Evolutionary conservation across 768 basidiomycete genomes (phyloP).

Genomic region (Leccinum boreale): DNA sequence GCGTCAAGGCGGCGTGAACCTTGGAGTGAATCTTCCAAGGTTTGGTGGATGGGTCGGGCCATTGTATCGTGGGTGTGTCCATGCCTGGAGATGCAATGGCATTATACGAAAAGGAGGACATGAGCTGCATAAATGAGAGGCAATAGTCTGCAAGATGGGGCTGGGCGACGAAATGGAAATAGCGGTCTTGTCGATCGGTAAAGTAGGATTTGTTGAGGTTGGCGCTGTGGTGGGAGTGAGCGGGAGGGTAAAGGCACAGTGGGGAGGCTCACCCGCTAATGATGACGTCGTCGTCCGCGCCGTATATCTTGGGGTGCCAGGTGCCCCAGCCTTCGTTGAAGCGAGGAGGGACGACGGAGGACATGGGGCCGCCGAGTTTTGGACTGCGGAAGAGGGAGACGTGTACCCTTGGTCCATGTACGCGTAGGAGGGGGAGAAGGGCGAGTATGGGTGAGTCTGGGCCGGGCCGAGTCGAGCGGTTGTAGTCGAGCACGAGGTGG

Average conservation of each 20-base stretch:
- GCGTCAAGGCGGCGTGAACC: conserved; percentile 51
- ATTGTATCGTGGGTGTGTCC: conserved; percentile 53
- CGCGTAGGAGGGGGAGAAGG: conserved; percentile 69
- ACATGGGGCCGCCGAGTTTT: conserved; percentile 69
- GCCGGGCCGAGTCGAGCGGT: conserved; percentile 75
- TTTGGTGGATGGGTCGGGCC: conserved; percentile 63
- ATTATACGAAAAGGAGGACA: conserved; percentile 71
- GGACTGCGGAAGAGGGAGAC: conserved; percentile 88
- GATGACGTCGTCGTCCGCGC: conserved; percentile 87
- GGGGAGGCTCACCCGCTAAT: conserved; percentile 74
- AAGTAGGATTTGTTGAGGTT: conserved; percentile 94
- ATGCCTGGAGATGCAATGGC: conserved; percentile 28
- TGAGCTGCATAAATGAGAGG: conserved; percentile 65
- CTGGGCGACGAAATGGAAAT: conserved; percentile 68
- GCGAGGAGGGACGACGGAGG: conserved; percentile 78
- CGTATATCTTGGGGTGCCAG: conserved; percentile 97
- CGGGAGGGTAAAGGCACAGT: neutral
- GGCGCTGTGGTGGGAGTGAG: conserved; percentile 51
- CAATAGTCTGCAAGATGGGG: conserved; percentile 77
- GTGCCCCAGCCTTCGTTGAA: conserved; percentile 99
- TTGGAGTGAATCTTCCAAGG: conserved; percentile 68
- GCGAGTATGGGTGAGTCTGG: conserved; percentile 61
- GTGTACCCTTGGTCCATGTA: conserved; percentile 69
- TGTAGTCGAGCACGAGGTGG: conserved; percentile 74
- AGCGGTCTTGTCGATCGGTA: conserved; percentile 92